Conservation (phyloP, 1,284 basidiomycete genomes). For the Ganoderma sinense region DNA sequence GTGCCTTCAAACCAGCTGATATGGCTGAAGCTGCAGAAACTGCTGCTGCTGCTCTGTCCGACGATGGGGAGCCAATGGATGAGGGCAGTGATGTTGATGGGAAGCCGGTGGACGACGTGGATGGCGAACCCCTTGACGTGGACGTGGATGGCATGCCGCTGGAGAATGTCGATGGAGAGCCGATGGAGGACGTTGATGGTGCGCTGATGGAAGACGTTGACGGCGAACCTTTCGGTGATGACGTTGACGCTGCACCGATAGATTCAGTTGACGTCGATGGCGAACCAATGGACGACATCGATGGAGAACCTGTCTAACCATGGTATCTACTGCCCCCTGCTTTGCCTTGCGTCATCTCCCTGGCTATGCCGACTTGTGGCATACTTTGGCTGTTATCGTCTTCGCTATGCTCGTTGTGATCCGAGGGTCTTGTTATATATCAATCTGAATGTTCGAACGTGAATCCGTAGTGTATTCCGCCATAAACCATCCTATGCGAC, state of each 20-base stretch:
- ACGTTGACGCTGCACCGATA: conserved; percentile 53
- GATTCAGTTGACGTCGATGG: conserved; percentile 29
- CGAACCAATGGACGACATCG: conserved; percentile 22
- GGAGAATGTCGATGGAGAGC: conserved; percentile 52
- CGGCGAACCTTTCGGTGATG: conserved; percentile 43
- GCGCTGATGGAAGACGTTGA: conserved; percentile 43
- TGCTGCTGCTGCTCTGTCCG: conserved; percentile 45
- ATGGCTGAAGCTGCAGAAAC: conserved; percentile 35
- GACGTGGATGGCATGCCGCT: conserved; percentile 57
- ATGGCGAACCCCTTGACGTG: conserved; percentile 43
- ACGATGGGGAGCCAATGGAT: conserved; percentile 58
- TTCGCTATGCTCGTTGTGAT: background rate
- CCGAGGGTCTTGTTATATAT: background rate
- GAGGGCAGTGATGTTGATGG: conserved; percentile 55
- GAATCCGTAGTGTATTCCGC: conserved; percentile 9
- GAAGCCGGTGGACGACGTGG: conserved; percentile 44
- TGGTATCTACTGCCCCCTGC: background rate
- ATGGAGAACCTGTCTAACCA: conserved; percentile 20
- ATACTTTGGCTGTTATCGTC: background rate
- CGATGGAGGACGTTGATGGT: conserved; percentile 48
- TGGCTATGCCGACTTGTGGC: conserved; percentile 19
- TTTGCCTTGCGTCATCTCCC: conserved; percentile 11
- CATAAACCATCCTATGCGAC: background rate
- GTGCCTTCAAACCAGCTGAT: conserved; percentile 76
- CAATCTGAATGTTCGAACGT: background rate